Conservation (phyloP, 352 stramenopile genomes). For the Phytophthora hibernalis region DNA sequence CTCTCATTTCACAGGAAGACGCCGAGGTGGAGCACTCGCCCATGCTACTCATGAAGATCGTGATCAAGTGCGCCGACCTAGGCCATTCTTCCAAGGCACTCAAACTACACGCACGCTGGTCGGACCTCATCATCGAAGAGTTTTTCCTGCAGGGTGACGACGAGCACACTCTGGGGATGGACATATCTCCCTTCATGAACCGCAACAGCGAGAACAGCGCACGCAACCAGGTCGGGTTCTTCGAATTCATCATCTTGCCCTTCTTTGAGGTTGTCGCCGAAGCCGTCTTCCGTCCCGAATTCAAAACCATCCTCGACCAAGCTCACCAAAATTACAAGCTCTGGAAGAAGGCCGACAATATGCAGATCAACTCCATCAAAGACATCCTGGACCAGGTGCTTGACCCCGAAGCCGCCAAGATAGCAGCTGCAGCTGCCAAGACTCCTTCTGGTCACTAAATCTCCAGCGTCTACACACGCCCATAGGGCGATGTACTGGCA, state of each 20-base stretch:
- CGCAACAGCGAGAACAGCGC: slow-evolving; percentile 87
- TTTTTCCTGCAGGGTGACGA: slow-evolving; percentile 96
- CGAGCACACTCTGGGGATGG: slow-evolving; percentile 88
- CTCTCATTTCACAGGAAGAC: slow-evolving; percentile 80
- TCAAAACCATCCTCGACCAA: slow-evolving; percentile 84
- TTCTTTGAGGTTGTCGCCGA: slow-evolving; percentile 85
- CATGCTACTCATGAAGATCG: slow-evolving; percentile 88
- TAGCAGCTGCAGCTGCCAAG: slow-evolving; percentile 13
- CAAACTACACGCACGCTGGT: slow-evolving; percentile 89
- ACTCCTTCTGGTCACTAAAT: slow-evolving; percentile 10
- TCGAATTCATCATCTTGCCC: slow-evolving; percentile 87
- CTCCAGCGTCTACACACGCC: slow-evolving; percentile 23
- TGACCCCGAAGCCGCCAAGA: slow-evolving; percentile 43
- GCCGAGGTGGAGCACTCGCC: slow-evolving; percentile 76
- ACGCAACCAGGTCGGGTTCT: slow-evolving; percentile 87
- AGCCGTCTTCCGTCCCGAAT: slow-evolving; percentile 76
- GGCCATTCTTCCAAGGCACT: slow-evolving; percentile 91
- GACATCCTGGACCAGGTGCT: slow-evolving; percentile 86
- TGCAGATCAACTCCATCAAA: slow-evolving; percentile 88
- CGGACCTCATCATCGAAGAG: slow-evolving; percentile 93
- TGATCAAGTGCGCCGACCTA: slow-evolving; percentile 93
- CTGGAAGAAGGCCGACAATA: slow-evolving; percentile 78
- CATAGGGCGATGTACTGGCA: slow-evolving; percentile 20
- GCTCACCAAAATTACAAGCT: slow-evolving; percentile 86
- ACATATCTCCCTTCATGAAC: slow-evolving; percentile 94